Conservation (phyloP, 148 eudicot genomes). For the Rhododendron kiyosumense region DNA sequence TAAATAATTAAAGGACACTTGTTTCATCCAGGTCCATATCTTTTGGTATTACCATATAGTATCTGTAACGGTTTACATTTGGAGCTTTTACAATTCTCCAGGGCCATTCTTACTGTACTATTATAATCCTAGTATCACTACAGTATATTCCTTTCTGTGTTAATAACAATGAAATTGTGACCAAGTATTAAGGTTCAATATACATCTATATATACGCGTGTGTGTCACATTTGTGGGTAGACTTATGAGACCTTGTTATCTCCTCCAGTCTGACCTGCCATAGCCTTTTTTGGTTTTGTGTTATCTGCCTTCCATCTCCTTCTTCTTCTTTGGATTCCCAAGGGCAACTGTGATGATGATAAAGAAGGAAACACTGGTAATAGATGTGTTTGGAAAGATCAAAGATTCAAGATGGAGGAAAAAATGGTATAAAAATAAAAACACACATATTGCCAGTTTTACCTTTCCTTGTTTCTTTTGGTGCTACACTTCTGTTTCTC, state of each 20-base stretch:
- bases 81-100: not conserved
- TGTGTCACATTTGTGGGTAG: not conserved
- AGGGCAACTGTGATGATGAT: not conserved
- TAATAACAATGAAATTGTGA: not conserved
- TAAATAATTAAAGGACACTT: not conserved
- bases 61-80: not conserved
- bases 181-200: not conserved
- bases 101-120: not conserved
- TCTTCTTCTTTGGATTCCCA: not conserved
- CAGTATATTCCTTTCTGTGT: not conserved
- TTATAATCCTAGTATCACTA: not conserved
- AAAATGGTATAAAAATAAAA: constrained; percentile 12
- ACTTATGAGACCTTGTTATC: not conserved
- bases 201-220: not conserved
- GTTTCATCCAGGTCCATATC: not conserved
- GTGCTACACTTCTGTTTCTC: not conserved
- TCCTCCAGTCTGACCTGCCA: not conserved
- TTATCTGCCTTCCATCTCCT: not conserved
- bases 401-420: constrained; percentile 19
- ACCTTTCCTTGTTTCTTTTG: not conserved
- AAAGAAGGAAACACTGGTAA: not conserved
- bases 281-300: not conserved
- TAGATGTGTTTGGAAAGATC: not conserved
- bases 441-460: not conserved
- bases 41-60: not conserved